Base-by-base conservation (phyloP, 2,329 filamentous ascomycete genomes). In the Sporothrix schenckii region DNA sequence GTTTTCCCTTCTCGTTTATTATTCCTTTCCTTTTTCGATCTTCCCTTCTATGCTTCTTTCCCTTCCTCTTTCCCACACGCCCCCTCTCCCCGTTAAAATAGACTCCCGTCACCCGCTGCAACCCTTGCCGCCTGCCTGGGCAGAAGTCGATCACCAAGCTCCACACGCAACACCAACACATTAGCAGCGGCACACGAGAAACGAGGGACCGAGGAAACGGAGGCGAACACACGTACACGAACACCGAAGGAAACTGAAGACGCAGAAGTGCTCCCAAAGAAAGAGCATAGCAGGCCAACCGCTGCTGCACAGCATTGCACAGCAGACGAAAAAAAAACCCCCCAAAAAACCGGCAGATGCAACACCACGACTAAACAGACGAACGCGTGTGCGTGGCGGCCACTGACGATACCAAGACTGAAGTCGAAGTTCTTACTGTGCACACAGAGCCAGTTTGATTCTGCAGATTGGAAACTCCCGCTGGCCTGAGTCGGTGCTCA, bases 101-200 rank as follows among this genome's bases (percentile, higher is more conserved):
- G 34, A 50, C 65, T 68, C 69, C 70, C 67, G 69, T 39, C 58
- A 41, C 56, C 41, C 53, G 54, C 30, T 69, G 70, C 72, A 56
- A 69, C 68, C 68, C 68, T 70, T 50, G 70, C 72, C 68, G 70
- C 70, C 58, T 65, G 39, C 61, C 68, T 71, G 70, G 70, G 60
- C 58, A 58, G 44, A 69, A 69, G 50, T 41, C 61, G 69, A 70
- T 70, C 69, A 58, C 14, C 66, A 63, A 69, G 41, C 53, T 60
- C 68, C 53, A 71, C 53, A 54, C 44, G 53, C 53, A 54, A 44
- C 58, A 63, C 58, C 58, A 63, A 63, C 60, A 56, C 34, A 27
- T 6, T 11, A 47, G 47, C 49, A 52, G 60, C 41, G 49, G 60
- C 58, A 61, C 50, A 19, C 10, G 44, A 67, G 52, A 67, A 56